Base-by-base conservation (phyloP, 2,329 filamentous ascomycete genomes). In the Arthrobotrys pseudoclavata region DNA sequence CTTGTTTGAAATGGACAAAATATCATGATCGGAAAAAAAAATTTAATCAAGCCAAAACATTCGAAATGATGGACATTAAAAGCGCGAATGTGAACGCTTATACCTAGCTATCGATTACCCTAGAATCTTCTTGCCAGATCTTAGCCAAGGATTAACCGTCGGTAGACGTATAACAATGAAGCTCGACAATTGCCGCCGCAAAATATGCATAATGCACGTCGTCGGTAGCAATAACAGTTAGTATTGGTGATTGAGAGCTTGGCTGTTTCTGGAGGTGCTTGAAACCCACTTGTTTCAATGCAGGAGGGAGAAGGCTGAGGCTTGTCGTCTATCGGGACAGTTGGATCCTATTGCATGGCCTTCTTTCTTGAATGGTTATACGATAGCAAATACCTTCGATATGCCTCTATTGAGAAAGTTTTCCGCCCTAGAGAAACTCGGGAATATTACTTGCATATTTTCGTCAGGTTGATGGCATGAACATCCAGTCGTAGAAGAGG, bases 381-480 rank as follows among this genome's bases (percentile, higher is more conserved):
- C 50, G 24, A 55, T 29, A 26, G n/a, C 6, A 18, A 42, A 3
- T 48, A 31, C 18, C 5, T 66, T 57, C 29, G 31, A 57, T 18
- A 40, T 57, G 53, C 53, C 29, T 34, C 31, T 9, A 34, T 40
- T 31, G 10, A 57, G 52, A 40, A 40, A 40, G 52, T 57, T 57
- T 57, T 40, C 52, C 52, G 52, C 20, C 20, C 34, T 26, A 42
- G 55, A 60, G 55, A 60, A 42, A 60, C 47, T 50, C 26, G 31
- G 22, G 55, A 69, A 61, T 53, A 70, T 70, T 62, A 60, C 48
- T 13, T 57, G 61, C 69, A 72, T 72, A 72, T 72, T 72, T 72
- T 34, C 22, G 26, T 52, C 45, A 48, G 37, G 53, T 50, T 26
- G 60, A 40, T 66, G 69, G 69, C 69, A 72, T 72, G 62, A 60